Conservation (phyloP, 495 filamentous ascomycete species). For the Penicillium taxi region DNA sequence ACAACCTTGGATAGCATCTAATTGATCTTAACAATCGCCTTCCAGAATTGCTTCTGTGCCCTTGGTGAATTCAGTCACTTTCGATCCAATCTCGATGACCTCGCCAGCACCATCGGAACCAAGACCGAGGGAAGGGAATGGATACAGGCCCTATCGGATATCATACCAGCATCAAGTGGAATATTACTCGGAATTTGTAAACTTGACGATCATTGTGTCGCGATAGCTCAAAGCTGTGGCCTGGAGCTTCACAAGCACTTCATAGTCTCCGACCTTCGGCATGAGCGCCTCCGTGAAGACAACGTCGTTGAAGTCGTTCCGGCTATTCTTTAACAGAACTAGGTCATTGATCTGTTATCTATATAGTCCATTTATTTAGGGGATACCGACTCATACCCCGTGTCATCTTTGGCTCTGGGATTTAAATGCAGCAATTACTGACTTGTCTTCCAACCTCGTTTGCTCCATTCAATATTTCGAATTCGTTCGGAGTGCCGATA, state of each 20-base stretch:
- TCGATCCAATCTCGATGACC: slow-evolving; percentile 58
- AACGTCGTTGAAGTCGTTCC: slow-evolving; percentile 55
- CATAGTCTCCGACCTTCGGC: slow-evolving; percentile 57
- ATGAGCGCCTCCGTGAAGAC: slow-evolving; percentile 46
- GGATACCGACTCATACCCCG: no score
- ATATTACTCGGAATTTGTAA: slow-evolving; percentile 5
- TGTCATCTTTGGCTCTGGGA: no score
- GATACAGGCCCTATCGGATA: slow-evolving; percentile 51
- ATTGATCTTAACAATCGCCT: no score
- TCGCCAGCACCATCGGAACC: slow-evolving; percentile 74
- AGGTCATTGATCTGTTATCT: no score
- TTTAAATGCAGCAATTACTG: no score
- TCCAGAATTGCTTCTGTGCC: no score
- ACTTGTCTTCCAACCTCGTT: no score
- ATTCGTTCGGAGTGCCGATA: no score
- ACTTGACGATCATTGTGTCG: slow-evolving; percentile 67
- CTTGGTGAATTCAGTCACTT: slow-evolving; percentile 57
- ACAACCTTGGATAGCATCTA: no score
- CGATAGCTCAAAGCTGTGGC: slow-evolving; percentile 77
- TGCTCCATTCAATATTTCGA: no score
- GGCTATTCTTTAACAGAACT: no score
- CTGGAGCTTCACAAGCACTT: slow-evolving; percentile 68
- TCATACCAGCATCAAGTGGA: neutral
- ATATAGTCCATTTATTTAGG: no score
- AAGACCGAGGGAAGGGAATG: slow-evolving; percentile 61